A percentile compares a stretch with the other conserved stretches of the same genome.
These are phyloP conservation scores for Colletotrichum scovillei DNA, from an alignment of 2,329 filamentous ascomycete species.

Conservation along the genomic window DNA sequence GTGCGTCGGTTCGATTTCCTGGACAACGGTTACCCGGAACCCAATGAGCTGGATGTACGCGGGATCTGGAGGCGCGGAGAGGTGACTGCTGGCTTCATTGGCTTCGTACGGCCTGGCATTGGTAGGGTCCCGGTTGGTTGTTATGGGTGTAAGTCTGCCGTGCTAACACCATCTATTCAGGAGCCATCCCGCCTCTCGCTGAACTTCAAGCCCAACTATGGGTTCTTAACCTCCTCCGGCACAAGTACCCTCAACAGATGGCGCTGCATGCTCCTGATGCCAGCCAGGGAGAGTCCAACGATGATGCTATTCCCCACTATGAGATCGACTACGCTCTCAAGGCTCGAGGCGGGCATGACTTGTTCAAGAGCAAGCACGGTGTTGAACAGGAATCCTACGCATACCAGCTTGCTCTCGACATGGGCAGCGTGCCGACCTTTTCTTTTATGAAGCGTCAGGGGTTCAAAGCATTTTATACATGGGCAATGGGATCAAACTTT, in stretches of 20 bases:
- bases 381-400: conserved; percentile 63
- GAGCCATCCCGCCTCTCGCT: conserved; percentile 60
- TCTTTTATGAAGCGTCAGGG: conserved; percentile 47
- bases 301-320: conserved; percentile 46
- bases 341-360: conserved; percentile 45
- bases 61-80: conserved; percentile 59
- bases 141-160: not conserved
- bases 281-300: conserved; percentile 18
- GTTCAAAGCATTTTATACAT: conserved; percentile 51
- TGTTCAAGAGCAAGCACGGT: conserved; percentile 50
- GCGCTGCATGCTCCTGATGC: conserved; percentile 1
- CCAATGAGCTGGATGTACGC: conserved; percentile 62
- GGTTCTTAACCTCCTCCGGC: conserved; percentile 53
- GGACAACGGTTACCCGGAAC: conserved; percentile 50
- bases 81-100: conserved; percentile 56
- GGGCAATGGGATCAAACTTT: conserved; percentile 62
- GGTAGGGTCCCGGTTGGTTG: conserved; percentile 40
- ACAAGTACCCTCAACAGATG: conserved; percentile 40
- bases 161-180: conserved; percentile 34
- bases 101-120: conserved; percentile 58
- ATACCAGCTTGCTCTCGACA: conserved; percentile 61
- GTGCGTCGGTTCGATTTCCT: conserved; percentile 54
- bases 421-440: conserved; percentile 54
- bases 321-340: conserved; percentile 55
- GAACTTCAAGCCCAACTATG: conserved; percentile 62